Evolutionary conservation across 768 basidiomycete species (phyloP), one percentile per base, ranked within the genome.

Genomic region (Collybia nuda): DNA sequence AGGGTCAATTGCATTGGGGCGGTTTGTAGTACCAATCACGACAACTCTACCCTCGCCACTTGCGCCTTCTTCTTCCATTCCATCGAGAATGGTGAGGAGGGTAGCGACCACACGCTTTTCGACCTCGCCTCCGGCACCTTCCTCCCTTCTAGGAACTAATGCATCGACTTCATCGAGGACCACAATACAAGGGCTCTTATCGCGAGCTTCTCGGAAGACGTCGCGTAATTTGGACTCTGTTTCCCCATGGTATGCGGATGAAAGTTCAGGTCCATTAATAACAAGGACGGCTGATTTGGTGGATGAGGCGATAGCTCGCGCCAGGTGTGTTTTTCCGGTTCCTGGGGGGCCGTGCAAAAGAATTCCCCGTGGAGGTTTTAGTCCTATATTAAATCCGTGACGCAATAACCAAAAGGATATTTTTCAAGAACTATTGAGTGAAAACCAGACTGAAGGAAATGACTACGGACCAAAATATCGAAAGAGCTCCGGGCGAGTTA

Each of bases 81-180:
- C 97, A 64, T 99, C 97, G 72, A 99, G 82, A 51, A 97, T 81
- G 2, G 97, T 98, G 60, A 99, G 70, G 41, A 99, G 73, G 17
- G 93, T 97, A 18, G 97, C 94, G 3, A 98, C 97, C 0, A 98
- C 94, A 21, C 97, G 79, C 57, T 91, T 90, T 66, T 98, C 97
- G 2, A 98, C 96, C 68, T 98, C 96, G 4, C 94, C 93, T 0
- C 91, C 92, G 1, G 90, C 85, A 2, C 87, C 82, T 5, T 94
- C 94, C 62, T 96, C 96, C 43, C 97, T 73, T 49, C 84, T 78
- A 2, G 97, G 97, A 50, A 91, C 96, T 11, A 99, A 70, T 0
- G 97, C 95, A 58, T 99, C 97, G 1, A 99, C 84, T 69, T 99
- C 97, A 58, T 99, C 97, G 28, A 99, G 70, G 21, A 99, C 88